These are phyloP conservation scores for Rubroboletus pulcherrimus DNA, from an alignment of 768 basidiomycete genomes.

Conservation along the genomic window DNA sequence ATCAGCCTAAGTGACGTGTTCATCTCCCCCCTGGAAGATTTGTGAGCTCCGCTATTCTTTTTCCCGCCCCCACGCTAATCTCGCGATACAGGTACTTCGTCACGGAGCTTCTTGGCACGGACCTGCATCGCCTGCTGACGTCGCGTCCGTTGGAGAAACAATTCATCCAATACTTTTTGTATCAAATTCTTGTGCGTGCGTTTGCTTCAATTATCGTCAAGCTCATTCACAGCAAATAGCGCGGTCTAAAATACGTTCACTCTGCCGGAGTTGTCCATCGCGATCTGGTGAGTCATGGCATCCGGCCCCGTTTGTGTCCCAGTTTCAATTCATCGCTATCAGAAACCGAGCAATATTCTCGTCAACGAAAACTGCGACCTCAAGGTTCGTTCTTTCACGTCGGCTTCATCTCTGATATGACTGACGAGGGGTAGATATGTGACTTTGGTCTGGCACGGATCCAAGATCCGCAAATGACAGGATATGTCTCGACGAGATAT, in stretches of 20 bases:
- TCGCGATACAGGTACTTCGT: constrained; percentile 81
- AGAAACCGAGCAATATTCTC: constrained; percentile 99
- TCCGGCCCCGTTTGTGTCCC: not conserved
- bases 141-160: constrained; percentile 98
- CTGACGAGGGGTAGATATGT: constrained; percentile 65
- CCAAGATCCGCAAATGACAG: constrained; percentile 99
- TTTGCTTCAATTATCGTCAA: not conserved
- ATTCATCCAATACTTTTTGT: constrained; percentile 99
- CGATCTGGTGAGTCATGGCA: constrained; percentile 63
- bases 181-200: constrained; percentile 86
- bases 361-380: constrained; percentile 99
- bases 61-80: not conserved
- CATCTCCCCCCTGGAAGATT: constrained; percentile 98
- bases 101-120: constrained; percentile 96
- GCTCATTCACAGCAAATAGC: constrained; percentile 43
- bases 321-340: not conserved
- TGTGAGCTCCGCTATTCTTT: constrained; percentile 49
- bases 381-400: constrained; percentile 52
- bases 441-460: constrained; percentile 98
- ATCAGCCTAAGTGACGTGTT: constrained; percentile 99
- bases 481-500: constrained; percentile 98
- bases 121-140: constrained; percentile 94
- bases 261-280: constrained; percentile 98
- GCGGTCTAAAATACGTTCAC: constrained; percentile 98
- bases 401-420: not conserved